A percentile compares a stretch with the other conserved stretches of the same genome.
Conservation (phyloP, 2,329 filamentous ascomycete genomes). For the Aspergillus sp. region DNA sequence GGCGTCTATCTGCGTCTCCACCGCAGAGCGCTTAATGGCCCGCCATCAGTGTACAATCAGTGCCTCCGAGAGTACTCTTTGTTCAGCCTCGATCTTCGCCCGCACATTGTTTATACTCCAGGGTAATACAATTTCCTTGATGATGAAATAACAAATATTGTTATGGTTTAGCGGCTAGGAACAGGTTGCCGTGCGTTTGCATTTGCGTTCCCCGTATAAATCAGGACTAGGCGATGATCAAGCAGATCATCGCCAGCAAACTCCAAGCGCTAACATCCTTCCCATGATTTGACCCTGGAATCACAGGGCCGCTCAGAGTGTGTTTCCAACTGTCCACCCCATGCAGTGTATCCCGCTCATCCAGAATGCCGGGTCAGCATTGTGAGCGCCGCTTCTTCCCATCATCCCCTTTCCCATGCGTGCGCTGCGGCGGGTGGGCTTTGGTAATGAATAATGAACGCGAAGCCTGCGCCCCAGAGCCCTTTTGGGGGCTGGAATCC, state of each 20-base stretch:
- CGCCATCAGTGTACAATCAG: background rate
- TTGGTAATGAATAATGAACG: conserved; percentile 13
- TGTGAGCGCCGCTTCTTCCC: conserved; percentile 12
- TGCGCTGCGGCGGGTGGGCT: conserved; percentile 12
- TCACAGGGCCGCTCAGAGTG: background rate
- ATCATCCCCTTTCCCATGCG: background rate
- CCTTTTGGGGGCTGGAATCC: conserved; percentile 25
- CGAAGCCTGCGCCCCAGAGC: conserved; percentile 21
- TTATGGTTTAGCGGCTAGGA: background rate
- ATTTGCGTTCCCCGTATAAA: background rate
- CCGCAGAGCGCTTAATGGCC: conserved; percentile 11
- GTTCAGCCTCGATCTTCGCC: background rate
- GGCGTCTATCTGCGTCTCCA: background rate
- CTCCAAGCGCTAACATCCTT: conserved; percentile 15
- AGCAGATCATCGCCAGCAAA: conserved; percentile 1
- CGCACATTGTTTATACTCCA: background rate
- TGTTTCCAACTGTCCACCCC: background rate
- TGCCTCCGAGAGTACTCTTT: background rate
- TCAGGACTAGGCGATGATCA: background rate
- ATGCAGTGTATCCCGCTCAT: conserved; percentile 2
- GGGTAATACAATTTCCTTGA: background rate
- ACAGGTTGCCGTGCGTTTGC: background rate
- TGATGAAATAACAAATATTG: background rate
- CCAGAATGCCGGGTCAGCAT: conserved; percentile 14
- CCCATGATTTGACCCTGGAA: conserved; percentile 10